phyloP scores from a whole-genome alignment of 2,329 filamentous ascomycete genomes.

The Diaporthe helianthi region DNA sequence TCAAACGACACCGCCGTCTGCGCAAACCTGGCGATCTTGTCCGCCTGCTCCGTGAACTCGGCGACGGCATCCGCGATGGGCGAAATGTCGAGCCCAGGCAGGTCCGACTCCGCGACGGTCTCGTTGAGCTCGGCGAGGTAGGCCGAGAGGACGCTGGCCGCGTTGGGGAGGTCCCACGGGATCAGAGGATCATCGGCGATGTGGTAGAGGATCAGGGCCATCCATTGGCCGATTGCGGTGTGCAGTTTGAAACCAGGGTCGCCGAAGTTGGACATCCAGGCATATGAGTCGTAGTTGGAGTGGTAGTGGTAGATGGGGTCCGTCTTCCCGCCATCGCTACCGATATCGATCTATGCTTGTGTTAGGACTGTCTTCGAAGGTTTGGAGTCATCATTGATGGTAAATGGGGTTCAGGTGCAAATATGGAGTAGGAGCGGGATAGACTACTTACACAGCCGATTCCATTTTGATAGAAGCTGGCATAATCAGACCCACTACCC shows the following conservation, averaged over 20 bases:
- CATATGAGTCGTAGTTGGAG: slow-evolving; percentile 88
- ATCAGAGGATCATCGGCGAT: slow-evolving; percentile 7
- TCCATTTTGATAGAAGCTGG: slow-evolving; percentile 40
- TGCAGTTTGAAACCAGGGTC: slow-evolving; percentile 63
- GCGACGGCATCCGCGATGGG: neutral
- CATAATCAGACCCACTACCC: slow-evolving; percentile 12
- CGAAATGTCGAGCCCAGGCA: neutral
- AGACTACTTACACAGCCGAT: slow-evolving; percentile 69
- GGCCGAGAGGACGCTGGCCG: slow-evolving; percentile 7
- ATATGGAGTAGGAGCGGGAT: slow-evolving; percentile 44
- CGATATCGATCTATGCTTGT: slow-evolving; percentile 82
- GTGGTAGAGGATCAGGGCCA: slow-evolving; percentile 3
- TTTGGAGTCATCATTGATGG: neutral
- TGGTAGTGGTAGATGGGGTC: slow-evolving; percentile 80
- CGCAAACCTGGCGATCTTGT: neutral
- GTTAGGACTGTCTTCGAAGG: slow-evolving; percentile 62
- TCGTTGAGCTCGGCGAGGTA: neutral
- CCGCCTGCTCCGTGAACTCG: neutral
- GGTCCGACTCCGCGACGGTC: neutral
- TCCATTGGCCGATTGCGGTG: slow-evolving; percentile 10
- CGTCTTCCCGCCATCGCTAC: slow-evolving; percentile 70
- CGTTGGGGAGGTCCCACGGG: slow-evolving; percentile 15
- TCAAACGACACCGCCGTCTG: neutral
- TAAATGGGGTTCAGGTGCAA: neutral
- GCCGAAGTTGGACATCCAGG: slow-evolving; percentile 86